A percentile compares a stretch with the other conserved stretches of the same genome.
phyloP scores from a whole-genome alignment of 2,329 filamentous ascomycete genomes.

The Arthrobotrys pseudoclavata region DNA sequence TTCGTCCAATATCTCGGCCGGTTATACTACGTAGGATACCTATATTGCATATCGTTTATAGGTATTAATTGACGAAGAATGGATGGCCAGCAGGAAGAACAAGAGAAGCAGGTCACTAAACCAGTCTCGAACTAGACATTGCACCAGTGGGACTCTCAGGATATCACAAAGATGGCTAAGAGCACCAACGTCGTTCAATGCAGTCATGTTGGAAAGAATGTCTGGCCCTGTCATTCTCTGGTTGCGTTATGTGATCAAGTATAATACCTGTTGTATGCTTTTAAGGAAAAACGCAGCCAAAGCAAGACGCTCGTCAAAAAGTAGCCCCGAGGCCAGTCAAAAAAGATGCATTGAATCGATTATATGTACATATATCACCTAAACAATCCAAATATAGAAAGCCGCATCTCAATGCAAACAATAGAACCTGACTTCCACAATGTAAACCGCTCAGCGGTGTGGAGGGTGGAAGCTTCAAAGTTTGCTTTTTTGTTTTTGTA shows the following conservation, averaged over 20 bases:
- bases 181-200: neutral
- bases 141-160: too few species aligned
- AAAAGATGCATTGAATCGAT: neutral
- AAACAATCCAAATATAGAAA: neutral
- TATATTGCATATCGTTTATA: constrained; percentile 16
- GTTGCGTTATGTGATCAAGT: neutral
- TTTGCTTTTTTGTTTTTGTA: neutral
- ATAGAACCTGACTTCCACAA: constrained; percentile 7
- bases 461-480: neutral
- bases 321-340: neutral
- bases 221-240: neutral
- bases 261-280: neutral
- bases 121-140: neutral
- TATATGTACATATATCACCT: neutral
- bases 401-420: neutral
- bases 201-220: neutral
- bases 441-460: neutral
- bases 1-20: neutral
- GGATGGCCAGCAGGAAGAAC: neutral
- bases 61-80: neutral
- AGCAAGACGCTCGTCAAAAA: too few species aligned
- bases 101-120: neutral
- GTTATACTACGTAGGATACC: neutral
- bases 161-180: neutral
- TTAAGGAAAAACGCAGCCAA: neutral